These are phyloP conservation scores for Lactifluus subvellereus DNA, from an alignment of 768 basidiomycete genomes.

Conservation along the genomic window DNA sequence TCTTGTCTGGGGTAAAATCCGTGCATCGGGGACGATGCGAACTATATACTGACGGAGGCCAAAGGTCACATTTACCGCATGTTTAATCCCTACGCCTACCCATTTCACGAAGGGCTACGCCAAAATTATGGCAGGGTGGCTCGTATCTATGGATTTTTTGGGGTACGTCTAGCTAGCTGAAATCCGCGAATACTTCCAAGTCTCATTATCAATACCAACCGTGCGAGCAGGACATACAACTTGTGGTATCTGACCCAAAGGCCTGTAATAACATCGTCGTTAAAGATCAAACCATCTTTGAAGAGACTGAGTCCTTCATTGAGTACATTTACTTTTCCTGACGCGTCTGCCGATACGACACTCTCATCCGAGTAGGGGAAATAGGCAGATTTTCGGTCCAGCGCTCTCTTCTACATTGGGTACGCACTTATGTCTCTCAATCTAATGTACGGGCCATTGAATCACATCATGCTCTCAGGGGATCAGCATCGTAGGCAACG, in stretches of 20 bases:
- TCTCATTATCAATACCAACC: background rate
- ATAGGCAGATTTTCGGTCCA: background rate
- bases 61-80: background rate
- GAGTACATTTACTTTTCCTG: background rate
- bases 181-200: background rate
- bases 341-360: too few species aligned
- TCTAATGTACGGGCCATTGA: background rate
- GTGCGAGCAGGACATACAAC: background rate
- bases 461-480: background rate
- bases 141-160: background rate
- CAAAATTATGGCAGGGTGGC: background rate
- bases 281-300: background rate
- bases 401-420: background rate
- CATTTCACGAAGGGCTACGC: background rate
- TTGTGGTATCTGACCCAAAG: conserved; percentile 7
- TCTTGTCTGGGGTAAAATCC: background rate
- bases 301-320: background rate
- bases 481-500: conserved; percentile 8
- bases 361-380: background rate
- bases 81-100: background rate
- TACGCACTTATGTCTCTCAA: background rate
- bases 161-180: background rate
- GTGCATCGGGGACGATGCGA: too few species aligned
- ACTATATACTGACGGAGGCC: background rate
- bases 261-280: conserved; percentile 4